Base-by-base conservation (phyloP, 2,329 filamentous ascomycete genomes). In the Sporothrix luriei region DNA sequence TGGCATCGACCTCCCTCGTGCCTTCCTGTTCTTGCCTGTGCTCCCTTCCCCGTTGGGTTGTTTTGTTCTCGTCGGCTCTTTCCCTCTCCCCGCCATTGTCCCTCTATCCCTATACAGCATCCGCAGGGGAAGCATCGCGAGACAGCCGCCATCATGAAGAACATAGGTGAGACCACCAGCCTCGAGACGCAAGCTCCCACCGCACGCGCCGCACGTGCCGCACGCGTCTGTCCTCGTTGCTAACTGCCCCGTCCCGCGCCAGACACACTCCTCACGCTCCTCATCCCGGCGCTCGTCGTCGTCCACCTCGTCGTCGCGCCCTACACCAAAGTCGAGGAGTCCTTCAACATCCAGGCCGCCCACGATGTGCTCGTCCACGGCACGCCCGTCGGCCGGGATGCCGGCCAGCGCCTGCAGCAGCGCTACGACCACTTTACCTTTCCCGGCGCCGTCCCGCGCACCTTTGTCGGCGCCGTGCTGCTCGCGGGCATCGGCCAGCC, bases 281-380 rank as follows among this genome's bases (percentile, higher is more conserved):
- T 89, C 65, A 82, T 93, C 70, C 90, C 91, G 1, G 78, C 83
- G 2, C 77, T 90, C 46, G 83, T 92, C 74, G 78, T 91, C 70
- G 69, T 91, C 68, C 92, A 97, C 79, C 87, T 97, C 69, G 76
- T 88, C 72, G 78, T 88, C 29, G 88, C 94, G 13, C 95, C 95
- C 0, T 94, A 96, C 82, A 97, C 94, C 70, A 99, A 99, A 79
- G 95, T 99, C 71, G 95, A 99, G 79, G 95, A 99, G 80, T 98
- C 94, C 0, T 98, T 99, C 86, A 97, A 97, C 78, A 88, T 98
- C 70, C 95, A 99, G 79, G 95, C 95, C 6, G 87, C 89, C 3
- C 95, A 98, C 79, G 95, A 99, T 78, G 90, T 99, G 48, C 79
- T 97, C 71, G 85, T 87, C 49, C 93, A 95, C 78, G 93, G 93